Conservation (phyloP, 345 rosid species). For the Camelina laxa region DNA sequence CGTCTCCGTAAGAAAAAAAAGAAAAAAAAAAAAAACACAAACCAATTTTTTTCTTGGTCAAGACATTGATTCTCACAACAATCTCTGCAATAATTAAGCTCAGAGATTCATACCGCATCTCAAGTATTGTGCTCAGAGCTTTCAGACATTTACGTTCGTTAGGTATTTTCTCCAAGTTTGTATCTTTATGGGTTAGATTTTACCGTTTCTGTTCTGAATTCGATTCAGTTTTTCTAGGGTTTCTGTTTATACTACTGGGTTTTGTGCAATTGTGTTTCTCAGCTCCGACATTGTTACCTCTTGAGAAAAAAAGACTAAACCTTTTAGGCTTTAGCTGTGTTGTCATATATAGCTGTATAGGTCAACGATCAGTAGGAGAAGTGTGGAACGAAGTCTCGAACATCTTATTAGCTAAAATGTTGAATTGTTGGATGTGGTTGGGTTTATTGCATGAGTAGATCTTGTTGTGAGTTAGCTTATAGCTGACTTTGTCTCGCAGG, state of each 20-base stretch:
- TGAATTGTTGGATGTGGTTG: conserved; percentile 4
- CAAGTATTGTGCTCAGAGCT: conserved; percentile 1
- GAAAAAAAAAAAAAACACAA: conserved; percentile 4
- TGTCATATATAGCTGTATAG: conserved; percentile 20
- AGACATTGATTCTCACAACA: conserved; percentile 23
- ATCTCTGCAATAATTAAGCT: conserved; percentile 24
- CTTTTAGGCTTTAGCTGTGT: conserved; percentile 18
- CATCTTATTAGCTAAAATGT: conserved; percentile 8
- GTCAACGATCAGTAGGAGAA: conserved; percentile 28
- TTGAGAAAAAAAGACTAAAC: conserved; percentile 30
- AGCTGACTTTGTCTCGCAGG: conserved; percentile 47
- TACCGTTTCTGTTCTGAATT: conserved; percentile 19
- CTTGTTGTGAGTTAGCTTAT: conserved; percentile 27
- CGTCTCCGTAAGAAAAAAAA: conserved; percentile 20
- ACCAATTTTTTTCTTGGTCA: conserved; percentile 14
- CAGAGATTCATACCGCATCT: conserved; percentile 10
- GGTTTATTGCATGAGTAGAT: conserved; percentile 25
- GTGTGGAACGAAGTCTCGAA: neutral
- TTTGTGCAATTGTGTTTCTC: neutral
- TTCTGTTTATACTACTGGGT: conserved; percentile 4
- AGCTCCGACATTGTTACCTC: conserved; percentile 29
- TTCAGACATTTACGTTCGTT: neutral
- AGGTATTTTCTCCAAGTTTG: conserved; percentile 22
- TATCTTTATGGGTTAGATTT: neutral
- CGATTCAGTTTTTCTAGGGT: conserved; percentile 16